Evolutionary conservation across 371 early-diverging fungal genomes (phyloP), one percentile per base, ranked within the genome.

Genomic region (Apophysomyces elegans): DNA sequence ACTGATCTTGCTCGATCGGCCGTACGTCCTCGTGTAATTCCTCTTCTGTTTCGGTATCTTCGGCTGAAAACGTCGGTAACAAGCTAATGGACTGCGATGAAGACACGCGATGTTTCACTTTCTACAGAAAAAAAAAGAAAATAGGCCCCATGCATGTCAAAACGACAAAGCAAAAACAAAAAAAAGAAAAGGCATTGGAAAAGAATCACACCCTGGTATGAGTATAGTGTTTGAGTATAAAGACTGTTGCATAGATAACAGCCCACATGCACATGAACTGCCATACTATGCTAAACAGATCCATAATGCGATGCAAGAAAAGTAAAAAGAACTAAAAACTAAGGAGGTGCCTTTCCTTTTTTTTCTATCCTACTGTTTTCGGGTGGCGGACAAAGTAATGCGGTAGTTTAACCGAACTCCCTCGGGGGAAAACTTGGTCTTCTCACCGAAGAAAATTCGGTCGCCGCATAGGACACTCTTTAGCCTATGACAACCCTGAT

Each of bases 261-360:
- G 8, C 44, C 82, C 82, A 82, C 36, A 82, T 37, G 14, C 69
- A 61, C 8, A 77, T 46, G 47, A 82, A 79, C 56, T 82, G 79
- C 56, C 73, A 66, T 36, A 72, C 47, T 9, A 76, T 63, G 11
- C 69, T 65, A 37, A 80, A 66, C 35, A 76, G 56, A 61, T 80
- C 73, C 81, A 80, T 80, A 18, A 7, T 56, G 46, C 32, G 21
- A 41, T 2, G 18, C 18, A 36, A 56, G 18, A 11, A 60, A 63
- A 64, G 38, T 18, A 56, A 32, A 32, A 26, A 1, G 26, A 26
- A 26, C 26, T 0, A 26, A 26, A 26, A 26, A 2, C 2, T 26
- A 26, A 26, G 32, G 32, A 26, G 43, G 14, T 43, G 14, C 14
- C 14, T 43, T 14, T 1, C 43, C 2, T 43, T 14, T 43, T 43